Percentiles rank a stretch among this genome's conserved stretches.
phyloP scores from a whole-genome alignment of 495 filamentous ascomycete species.

The Oleoguttula mirabilis region DNA sequence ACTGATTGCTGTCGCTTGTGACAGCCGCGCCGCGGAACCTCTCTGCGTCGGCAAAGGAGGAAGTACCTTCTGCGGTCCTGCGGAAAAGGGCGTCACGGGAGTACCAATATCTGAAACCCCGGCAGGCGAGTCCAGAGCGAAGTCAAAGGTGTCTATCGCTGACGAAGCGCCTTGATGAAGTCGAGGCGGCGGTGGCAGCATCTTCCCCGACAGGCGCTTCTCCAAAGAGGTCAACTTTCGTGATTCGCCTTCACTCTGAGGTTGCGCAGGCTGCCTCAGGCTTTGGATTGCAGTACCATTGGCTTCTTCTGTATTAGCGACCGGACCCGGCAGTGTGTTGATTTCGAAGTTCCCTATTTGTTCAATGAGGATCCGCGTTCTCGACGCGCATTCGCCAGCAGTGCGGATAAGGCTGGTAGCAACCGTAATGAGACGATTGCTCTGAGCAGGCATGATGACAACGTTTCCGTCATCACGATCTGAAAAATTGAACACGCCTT shows the following conservation, averaged over 20 bases:
- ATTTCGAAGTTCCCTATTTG: conserved; percentile 90
- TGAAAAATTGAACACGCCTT: conserved; percentile 57
- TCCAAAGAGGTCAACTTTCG: conserved; percentile 12
- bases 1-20: conserved; percentile 1
- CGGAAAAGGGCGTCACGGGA: neutral
- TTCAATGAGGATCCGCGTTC: conserved; percentile 75
- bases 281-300: neutral
- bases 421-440: conserved; percentile 60
- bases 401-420: conserved; percentile 84
- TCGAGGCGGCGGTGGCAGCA: conserved; percentile 8
- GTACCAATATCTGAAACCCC: neutral
- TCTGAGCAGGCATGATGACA: conserved; percentile 69
- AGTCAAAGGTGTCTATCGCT: conserved; percentile 1
- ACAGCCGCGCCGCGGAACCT: neutral
- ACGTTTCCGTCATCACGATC: conserved; percentile 53
- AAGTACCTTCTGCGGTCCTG: too few relatives aligned
- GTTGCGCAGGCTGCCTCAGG: too few relatives aligned
- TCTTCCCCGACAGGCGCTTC: conserved; percentile 11
- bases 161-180: neutral
- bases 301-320: too few relatives aligned
- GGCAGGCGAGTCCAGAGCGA: neutral
- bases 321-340: conserved; percentile 26
- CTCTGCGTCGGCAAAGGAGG: neutral
- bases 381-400: conserved; percentile 80
- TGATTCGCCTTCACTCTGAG: too few relatives aligned